These are phyloP conservation scores for Kodamaea fungicola DNA, from an alignment of 1,139 yeast species.

Conservation along the genomic window DNA sequence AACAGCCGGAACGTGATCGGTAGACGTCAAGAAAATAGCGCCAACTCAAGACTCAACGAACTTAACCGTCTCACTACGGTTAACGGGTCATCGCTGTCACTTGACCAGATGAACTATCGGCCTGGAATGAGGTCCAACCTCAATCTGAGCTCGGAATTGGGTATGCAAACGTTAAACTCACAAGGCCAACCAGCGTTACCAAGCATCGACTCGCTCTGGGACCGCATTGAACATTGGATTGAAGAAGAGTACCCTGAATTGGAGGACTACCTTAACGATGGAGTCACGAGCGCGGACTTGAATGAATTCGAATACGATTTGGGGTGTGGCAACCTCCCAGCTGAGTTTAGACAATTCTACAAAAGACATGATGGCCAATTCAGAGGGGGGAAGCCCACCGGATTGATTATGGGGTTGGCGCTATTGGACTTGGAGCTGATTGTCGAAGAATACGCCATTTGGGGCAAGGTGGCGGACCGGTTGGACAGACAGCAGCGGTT, in stretches of 20 bases:
- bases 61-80: slow-evolving; percentile 40
- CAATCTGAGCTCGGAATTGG: slow-evolving; percentile 31
- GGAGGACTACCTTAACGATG: slow-evolving; percentile 64
- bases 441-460: slow-evolving; percentile 65
- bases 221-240: slow-evolving; percentile 67
- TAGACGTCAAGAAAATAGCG: slow-evolving; percentile 17
- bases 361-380: slow-evolving; percentile 82
- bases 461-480: slow-evolving; percentile 66
- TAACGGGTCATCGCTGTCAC: slow-evolving; percentile 36
- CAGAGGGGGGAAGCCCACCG: slow-evolving; percentile 71
- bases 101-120: slow-evolving; percentile 29
- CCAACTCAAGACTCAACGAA: slow-evolving; percentile 31
- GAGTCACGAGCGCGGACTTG: slow-evolving; percentile 72
- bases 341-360: slow-evolving; percentile 72
- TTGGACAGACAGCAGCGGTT: slow-evolving; percentile 42
- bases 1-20: slow-evolving; percentile 15
- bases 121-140: slow-evolving; percentile 34
- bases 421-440: slow-evolving; percentile 69
- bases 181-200: slow-evolving; percentile 71
- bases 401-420: slow-evolving; percentile 68
- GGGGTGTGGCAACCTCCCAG: slow-evolving; percentile 60
- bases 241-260: slow-evolving; percentile 80
- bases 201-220: slow-evolving; percentile 68
- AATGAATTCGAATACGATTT: slow-evolving; percentile 74
- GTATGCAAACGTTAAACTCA: slow-evolving; percentile 39